Base-by-base conservation (phyloP, 2,329 filamentous ascomycete species). In the Neopestalotiopsis rosae region DNA sequence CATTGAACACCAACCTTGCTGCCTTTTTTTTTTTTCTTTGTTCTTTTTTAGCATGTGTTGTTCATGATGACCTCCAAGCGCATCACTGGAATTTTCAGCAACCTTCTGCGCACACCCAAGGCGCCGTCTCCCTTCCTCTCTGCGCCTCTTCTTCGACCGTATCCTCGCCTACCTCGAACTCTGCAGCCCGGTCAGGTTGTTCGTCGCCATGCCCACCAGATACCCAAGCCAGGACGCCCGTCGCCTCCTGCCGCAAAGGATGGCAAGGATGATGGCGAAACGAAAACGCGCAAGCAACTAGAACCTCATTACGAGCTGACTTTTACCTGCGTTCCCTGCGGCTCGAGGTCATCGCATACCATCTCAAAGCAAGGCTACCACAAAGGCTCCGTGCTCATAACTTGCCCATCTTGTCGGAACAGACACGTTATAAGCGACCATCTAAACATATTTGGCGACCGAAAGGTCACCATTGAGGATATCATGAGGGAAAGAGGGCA, bases 331-430 rank as follows among this genome's bases (percentile, higher is more conserved):
- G 91, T 92, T 69, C 94, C 93, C 40, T 99, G 96, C 82, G 85
- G 87, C 61, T 84, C 88, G 45, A 91, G 95, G 69, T 97, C 94
- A n/a, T 87, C 90, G 13, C 97, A 99, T 82, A 88, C 88, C 65
- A 86, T 99, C 75, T 94, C 94, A 38, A 98, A 98, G 81, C 96
- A 98, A 78, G 96, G 94, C 40, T 99, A 99, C 79, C 95, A 98
- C 81, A 87, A 91, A 71, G 96, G 96, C 45, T 95, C 94, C 1
- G 92, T 96, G 4, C 85, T 99, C 68, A 95, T 98, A 72, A 91
- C 92, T 42, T 99, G 96, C 78, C 95, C 96, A 0, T 84, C 85
- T 3, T 99, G 96, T 81, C 90, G 91, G 76, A 95, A 94, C 78
- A 88, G 94, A 30, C 96, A 99, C 83, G 83, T 99, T 73, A 98